Conservation (phyloP, 1,139 yeast species). For the Diutina catenulata region DNA sequence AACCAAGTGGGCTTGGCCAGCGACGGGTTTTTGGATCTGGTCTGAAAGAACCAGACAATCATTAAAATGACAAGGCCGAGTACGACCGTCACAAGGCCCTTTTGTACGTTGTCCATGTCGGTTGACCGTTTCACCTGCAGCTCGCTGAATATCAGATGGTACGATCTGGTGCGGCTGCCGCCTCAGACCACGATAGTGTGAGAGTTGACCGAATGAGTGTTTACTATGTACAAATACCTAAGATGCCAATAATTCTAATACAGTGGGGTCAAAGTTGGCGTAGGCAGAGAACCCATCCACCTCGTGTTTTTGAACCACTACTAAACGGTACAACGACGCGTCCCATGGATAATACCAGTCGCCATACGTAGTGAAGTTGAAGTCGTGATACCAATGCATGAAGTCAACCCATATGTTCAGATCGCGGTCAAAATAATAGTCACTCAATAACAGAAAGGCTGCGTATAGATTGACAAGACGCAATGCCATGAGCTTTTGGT, state of each 20-base stretch:
- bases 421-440: no score
- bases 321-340: no score
- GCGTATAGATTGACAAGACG: background rate
- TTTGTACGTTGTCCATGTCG: conserved; percentile 14
- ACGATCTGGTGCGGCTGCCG: no score
- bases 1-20: conserved; percentile 43
- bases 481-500: no score
- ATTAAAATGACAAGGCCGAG: conserved; percentile 13
- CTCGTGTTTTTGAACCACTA: no score
- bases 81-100: conserved; percentile 11
- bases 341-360: background rate
- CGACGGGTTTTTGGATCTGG: background rate
- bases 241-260: background rate
- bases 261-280: background rate
- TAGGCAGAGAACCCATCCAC: background rate
- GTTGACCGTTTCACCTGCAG: no score
- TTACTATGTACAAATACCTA: no score
- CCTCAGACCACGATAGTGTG: no score
- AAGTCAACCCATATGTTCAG: conserved; percentile 1
- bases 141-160: no score
- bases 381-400: background rate
- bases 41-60: conserved; percentile 10
- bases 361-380: background rate
- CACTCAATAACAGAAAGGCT: background rate
- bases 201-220: no score